Percentiles rank a stretch among this genome's conserved stretches.
phyloP scores from a whole-genome alignment of 148 eudicot species.

The Amaranthus cruentus region DNA sequence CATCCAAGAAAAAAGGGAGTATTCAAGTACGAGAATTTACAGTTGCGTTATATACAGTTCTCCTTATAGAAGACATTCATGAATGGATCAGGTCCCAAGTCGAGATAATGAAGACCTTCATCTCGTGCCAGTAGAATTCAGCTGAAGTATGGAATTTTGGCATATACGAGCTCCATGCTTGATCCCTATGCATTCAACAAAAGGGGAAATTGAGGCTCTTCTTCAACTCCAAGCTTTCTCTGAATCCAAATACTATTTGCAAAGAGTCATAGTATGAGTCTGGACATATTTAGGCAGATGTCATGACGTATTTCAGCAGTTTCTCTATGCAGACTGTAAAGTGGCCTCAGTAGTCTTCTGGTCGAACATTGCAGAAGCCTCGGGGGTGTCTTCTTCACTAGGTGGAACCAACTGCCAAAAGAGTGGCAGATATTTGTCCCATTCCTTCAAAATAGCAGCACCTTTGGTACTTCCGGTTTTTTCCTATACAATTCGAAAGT shows the following conservation, averaged over 20 bases:
- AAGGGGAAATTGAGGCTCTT: conserved; percentile 15
- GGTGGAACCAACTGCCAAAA: conserved; percentile 99
- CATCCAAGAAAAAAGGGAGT: neutral
- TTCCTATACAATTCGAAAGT: conserved; percentile 43
- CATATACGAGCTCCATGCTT: conserved; percentile 3
- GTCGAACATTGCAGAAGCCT: conserved; percentile 80
- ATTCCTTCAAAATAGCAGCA: conserved; percentile 72
- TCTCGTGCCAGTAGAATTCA: conserved; percentile 15
- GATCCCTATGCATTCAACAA: conserved; percentile 8
- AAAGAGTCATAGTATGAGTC: neutral
- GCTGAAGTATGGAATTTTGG: neutral
- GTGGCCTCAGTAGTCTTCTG: conserved; percentile 47
- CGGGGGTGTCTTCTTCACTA: conserved; percentile 99
- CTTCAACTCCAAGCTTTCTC: neutral
- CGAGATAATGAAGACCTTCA: conserved; percentile 18
- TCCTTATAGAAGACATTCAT: conserved; percentile 3
- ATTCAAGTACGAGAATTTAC: conserved; percentile 17
- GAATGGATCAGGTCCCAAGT: conserved; percentile 16
- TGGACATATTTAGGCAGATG: no score
- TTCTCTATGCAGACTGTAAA: conserved; percentile 53
- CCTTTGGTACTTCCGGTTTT: conserved; percentile 96
- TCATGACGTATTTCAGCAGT: neutral
- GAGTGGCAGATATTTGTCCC: conserved; percentile 85
- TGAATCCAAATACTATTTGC: neutral
- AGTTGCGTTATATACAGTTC: conserved; percentile 15